Evolutionary conservation across 177 flowering plant species (phyloP).

Genomic region (Vitis hybrid): DNA sequence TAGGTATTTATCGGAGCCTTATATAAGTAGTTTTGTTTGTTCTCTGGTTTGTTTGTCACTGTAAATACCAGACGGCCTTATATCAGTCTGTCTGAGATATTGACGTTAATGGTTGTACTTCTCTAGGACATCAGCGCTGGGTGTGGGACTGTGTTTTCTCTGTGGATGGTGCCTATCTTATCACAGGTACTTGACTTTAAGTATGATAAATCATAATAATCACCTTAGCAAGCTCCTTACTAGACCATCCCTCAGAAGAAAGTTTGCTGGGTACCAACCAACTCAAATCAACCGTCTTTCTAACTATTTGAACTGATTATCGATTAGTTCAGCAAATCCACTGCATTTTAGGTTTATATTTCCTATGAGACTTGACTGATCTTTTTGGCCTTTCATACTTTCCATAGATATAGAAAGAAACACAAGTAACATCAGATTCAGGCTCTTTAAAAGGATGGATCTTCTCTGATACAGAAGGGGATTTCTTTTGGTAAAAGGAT

Average conservation of each 20-base stretch:
- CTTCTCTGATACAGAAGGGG: no score
- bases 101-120: not conserved
- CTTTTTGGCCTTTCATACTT: no score
- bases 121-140: conserved; percentile 94
- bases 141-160: conserved; percentile 99
- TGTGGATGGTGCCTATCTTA: conserved; percentile 92
- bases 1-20: conserved; percentile 38
- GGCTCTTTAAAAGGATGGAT: no score
- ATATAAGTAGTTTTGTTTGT: not conserved
- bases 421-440: no score
- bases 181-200: conserved; percentile 62
- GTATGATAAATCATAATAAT: not conserved
- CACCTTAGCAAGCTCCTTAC: not conserved
- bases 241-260: not conserved
- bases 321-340: no score
- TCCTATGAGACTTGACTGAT: no score
- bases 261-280: no score
- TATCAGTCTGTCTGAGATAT: not conserved
- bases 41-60: not conserved
- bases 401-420: no score
- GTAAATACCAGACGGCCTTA: not conserved
- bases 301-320: no score
- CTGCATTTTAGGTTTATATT: no score
- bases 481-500: no score
- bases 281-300: no score